Evolutionary conservation across 768 basidiomycete species (phyloP).

Genomic region (Neoboletus magnificus): DNA sequence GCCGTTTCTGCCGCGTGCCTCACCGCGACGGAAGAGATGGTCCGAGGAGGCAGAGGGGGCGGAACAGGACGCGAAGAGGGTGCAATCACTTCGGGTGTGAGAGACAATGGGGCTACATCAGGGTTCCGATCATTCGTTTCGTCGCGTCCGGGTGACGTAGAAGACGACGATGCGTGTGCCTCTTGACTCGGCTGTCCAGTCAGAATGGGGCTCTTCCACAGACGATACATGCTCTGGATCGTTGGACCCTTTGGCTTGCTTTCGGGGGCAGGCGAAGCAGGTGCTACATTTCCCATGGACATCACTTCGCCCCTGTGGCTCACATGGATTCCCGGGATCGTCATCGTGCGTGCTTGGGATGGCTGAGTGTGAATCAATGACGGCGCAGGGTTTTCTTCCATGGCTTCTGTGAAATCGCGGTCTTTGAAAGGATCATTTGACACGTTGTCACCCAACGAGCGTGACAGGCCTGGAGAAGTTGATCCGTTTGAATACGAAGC

Average conservation of each 20-base stretch:
- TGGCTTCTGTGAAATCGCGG: conserved; percentile 30
- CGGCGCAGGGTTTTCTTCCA: conserved; percentile 29
- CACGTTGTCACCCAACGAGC: conserved; percentile 30
- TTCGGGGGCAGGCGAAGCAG: conserved; percentile 39
- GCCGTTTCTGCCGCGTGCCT: conserved; percentile 29
- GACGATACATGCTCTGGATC: conserved; percentile 67
- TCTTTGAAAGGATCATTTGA: conserved; percentile 29
- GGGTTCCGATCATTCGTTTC: conserved; percentile 24
- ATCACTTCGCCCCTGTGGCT: conserved; percentile 83
- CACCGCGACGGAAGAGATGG: conserved; percentile 31
- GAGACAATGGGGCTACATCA: conserved; percentile 29
- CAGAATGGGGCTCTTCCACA: conserved; percentile 61
- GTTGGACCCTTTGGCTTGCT: conserved; percentile 45
- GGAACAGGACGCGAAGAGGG: conserved; percentile 31
- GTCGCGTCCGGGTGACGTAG: conserved; percentile 4
- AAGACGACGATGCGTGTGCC: conserved; percentile 1
- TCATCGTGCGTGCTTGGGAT: conserved; percentile 71
- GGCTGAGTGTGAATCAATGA: conserved; percentile 73
- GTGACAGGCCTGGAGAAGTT: conserved; percentile 33
- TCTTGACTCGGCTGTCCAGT: conserved; percentile 27
- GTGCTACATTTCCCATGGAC: conserved; percentile 76
- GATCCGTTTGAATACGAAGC: conserved; percentile 25
- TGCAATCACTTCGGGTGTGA: conserved; percentile 21
- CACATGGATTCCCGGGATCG: conserved; percentile 83
- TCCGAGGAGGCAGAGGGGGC: conserved; percentile 43